phyloP scores from a whole-genome alignment of 202 grass and related monocot genomes.

The Zoysia matrella region DNA sequence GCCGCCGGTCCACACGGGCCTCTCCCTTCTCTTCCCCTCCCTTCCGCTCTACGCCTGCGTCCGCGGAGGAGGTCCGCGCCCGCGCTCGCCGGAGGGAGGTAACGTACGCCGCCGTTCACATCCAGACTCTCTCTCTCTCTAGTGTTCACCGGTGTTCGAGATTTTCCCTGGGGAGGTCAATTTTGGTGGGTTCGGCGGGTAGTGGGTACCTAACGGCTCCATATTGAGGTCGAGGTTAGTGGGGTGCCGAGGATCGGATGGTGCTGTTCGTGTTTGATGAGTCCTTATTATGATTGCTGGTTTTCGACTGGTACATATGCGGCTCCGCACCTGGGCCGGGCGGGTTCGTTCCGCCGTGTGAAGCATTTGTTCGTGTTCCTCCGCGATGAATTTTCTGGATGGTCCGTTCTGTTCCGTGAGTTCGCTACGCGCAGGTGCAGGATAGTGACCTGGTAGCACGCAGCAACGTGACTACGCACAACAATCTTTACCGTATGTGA shows the following conservation, averaged over 20 bases:
- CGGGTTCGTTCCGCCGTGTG: not conserved
- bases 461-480: not conserved
- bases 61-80: not conserved
- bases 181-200: not conserved
- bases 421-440: not conserved
- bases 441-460: too few relatives aligned
- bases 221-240: not conserved
- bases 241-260: not conserved
- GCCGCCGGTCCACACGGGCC: not conserved
- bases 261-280: not conserved
- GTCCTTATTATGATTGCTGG: not conserved
- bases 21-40: not conserved
- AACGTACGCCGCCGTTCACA: not conserved
- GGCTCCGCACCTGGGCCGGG: too few relatives aligned
- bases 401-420: not conserved
- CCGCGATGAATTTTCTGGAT: not conserved
- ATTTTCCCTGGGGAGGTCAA: not conserved
- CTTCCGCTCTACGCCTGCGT: not conserved
- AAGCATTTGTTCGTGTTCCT: not conserved
- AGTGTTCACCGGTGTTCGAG: too few relatives aligned
- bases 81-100: conserved; percentile 8
- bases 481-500: not conserved
- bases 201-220: not conserved
- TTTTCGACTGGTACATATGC: not conserved
- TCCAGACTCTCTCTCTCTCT: not conserved